Percentiles rank a stretch among this genome's conserved stretches.
phyloP scores from a whole-genome alignment of 2,329 filamentous ascomycete genomes.

The Beauveria pseudobassiana region DNA sequence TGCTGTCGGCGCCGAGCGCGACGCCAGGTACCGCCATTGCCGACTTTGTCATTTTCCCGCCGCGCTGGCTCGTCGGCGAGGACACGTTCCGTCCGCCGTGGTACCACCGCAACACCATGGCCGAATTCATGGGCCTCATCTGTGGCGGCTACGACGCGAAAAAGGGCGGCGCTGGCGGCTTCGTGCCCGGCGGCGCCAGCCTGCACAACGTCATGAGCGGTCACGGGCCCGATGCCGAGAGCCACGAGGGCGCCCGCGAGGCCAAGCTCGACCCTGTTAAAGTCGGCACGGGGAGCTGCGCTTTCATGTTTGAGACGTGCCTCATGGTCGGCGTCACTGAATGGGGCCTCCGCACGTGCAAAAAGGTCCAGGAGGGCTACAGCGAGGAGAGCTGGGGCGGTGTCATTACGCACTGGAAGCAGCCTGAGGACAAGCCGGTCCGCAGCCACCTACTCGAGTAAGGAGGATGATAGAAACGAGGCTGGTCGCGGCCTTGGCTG shows the following conservation, averaged over 20 bases:
- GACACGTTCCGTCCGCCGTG: conserved; percentile 66
- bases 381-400: conserved; percentile 75
- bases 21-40: conserved; percentile 56
- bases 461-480: neutral
- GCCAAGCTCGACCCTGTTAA: conserved; percentile 47
- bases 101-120: conserved; percentile 64
- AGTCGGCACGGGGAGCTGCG: conserved; percentile 54
- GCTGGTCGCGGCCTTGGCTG: neutral
- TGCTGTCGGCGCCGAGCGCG: conserved; percentile 56
- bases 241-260: conserved; percentile 48
- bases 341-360: conserved; percentile 56
- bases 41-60: conserved; percentile 68
- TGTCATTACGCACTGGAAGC: conserved; percentile 55
- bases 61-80: conserved; percentile 62
- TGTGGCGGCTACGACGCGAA: conserved; percentile 56
- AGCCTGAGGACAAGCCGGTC: conserved; percentile 28
- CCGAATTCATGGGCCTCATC: conserved; percentile 57
- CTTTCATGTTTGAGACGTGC: conserved; percentile 64
- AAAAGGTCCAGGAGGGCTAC: conserved; percentile 58
- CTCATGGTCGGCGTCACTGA: conserved; percentile 65
- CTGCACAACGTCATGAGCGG: conserved; percentile 67
- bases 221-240: conserved; percentile 53
- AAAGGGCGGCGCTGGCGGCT: conserved; percentile 43
- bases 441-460: conserved; percentile 18
- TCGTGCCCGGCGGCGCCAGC: conserved; percentile 51